Evolutionary conservation across 1,139 yeast species (phyloP), one percentile per base, ranked within the genome.

Genomic region (Candida sanyaensis): DNA sequence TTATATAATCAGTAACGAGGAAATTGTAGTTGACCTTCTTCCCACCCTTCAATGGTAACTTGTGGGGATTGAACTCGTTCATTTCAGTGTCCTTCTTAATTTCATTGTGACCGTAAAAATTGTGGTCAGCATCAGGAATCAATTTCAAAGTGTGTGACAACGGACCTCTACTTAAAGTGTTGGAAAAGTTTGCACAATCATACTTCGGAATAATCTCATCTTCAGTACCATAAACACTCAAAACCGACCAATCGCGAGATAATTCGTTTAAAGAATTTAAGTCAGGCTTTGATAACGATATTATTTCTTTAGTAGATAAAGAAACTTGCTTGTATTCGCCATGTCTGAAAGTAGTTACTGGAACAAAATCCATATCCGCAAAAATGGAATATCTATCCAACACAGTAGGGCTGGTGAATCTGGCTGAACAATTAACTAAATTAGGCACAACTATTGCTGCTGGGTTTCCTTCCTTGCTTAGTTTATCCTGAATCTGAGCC

Each of bases 41-140:
- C n/a, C 43, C 43, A 3, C 74, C 74, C 28, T 68, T 67, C 28
- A 80, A 49, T 0, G 88, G 88, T 28, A 72, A 59, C 2, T 63
- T 55, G 3, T 58, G 51, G 0, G 76, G 76, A 50, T 79, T 79
- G 46, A 55, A 57, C 11, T 65, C 71, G 26, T 58, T 62, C 9
- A 54, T 56, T 42, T 68, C 72, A 12, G 51, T 56, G 5, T 60
- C 69, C 24, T 66, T 65, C 10, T 60, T 61, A 50, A 71, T 73
- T 17, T 60, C 63, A 2, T 60, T 59, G 1, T 61, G 58, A 0
- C 95, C 93, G 59, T 77, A 85, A 59, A 79, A 91, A 59, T 88
- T 88, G 64, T 92, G 97, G 61, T 90, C 93, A 0, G 96, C 96
- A 41, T 73, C 74, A 0, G 80, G 78, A 9, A 92, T 69, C 23